Evolutionary conservation across 2,329 filamentous ascomycete genomes (phyloP).

Genomic region (Botrytis sinoallii): DNA sequence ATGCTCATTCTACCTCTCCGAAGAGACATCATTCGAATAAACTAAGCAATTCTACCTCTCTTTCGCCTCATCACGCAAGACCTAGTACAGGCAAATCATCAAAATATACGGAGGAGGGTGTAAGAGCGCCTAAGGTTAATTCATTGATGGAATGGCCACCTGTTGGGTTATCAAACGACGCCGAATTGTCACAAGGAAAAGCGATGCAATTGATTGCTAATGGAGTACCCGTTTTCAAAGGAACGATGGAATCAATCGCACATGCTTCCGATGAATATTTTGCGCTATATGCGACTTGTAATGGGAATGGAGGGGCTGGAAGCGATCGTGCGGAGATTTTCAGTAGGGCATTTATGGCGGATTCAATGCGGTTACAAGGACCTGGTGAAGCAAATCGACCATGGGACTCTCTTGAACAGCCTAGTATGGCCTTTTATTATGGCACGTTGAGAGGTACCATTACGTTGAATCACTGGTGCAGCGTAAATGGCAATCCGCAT

Average conservation of each 20-base stretch:
- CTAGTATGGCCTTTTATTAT: conserved; percentile 66
- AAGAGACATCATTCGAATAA: conserved; percentile 9
- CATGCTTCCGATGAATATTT: conserved; percentile 54
- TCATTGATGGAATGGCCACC: conserved; percentile 57
- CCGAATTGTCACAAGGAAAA: conserved; percentile 51
- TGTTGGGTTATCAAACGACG: conserved; percentile 46
- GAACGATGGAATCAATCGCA: conserved; percentile 52
- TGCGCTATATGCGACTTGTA: conserved; percentile 52
- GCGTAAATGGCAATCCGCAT: conserved; percentile 54
- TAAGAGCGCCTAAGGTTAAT: neutral
- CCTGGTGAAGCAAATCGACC: conserved; percentile 40
- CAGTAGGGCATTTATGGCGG: conserved; percentile 23
- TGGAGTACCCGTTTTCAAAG: conserved; percentile 56
- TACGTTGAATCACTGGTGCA: conserved; percentile 68
- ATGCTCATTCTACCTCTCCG: conserved; percentile 1
- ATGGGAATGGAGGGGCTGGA: conserved; percentile 42
- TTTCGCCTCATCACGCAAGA: conserved; percentile 10
- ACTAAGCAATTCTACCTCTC: neutral
- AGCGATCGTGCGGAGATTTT: conserved; percentile 28
- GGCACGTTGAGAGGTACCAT: conserved; percentile 66
- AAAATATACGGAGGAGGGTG: conserved; percentile 9
- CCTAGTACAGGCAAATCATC: conserved; percentile 15
- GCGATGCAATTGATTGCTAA: conserved; percentile 57
- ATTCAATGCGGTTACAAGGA: conserved; percentile 30
- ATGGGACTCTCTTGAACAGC: conserved; percentile 73